Conservation (phyloP, 1,284 basidiomycete genomes). For the Rhodofomes roseus region DNA sequence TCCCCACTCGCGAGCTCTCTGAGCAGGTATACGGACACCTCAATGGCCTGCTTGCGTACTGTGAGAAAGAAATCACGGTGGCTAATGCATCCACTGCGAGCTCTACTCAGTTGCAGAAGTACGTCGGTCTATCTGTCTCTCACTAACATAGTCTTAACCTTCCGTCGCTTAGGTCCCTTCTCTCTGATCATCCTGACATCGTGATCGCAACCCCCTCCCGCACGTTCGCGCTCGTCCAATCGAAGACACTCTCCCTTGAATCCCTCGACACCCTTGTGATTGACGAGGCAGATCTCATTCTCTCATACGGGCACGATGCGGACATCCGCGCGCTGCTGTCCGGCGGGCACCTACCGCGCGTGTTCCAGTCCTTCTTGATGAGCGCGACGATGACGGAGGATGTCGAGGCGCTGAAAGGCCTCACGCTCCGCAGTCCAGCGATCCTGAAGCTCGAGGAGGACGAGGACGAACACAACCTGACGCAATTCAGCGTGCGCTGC, state of each 20-base stretch:
- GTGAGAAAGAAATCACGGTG: conserved; percentile 70
- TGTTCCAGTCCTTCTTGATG: conserved; percentile 96
- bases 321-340: conserved; percentile 85
- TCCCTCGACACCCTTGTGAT: conserved; percentile 87
- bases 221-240: conserved; percentile 53
- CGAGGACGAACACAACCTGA: conserved; percentile 78
- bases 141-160: neutral
- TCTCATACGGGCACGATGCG: conserved; percentile 96
- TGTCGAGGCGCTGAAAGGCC: conserved; percentile 86
- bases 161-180: conserved; percentile 49
- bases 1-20: conserved; percentile 92
- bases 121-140: conserved; percentile 18
- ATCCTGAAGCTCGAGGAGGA: conserved; percentile 85
- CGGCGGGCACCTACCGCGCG: conserved; percentile 76
- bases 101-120: conserved; percentile 78
- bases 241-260: conserved; percentile 54
- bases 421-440: conserved; percentile 82
- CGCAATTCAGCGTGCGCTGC: conserved; percentile 83
- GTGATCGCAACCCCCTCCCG: conserved; percentile 91
- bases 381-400: conserved; percentile 98
- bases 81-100: conserved; percentile 82
- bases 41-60: conserved; percentile 66
- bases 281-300: conserved; percentile 96
- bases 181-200: conserved; percentile 92
- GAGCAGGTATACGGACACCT: conserved; percentile 86